Evolutionary conservation across 1,284 basidiomycete species (phyloP), one percentile per base, ranked within the genome.

Genomic region (Ceratobasidium sp.): DNA sequence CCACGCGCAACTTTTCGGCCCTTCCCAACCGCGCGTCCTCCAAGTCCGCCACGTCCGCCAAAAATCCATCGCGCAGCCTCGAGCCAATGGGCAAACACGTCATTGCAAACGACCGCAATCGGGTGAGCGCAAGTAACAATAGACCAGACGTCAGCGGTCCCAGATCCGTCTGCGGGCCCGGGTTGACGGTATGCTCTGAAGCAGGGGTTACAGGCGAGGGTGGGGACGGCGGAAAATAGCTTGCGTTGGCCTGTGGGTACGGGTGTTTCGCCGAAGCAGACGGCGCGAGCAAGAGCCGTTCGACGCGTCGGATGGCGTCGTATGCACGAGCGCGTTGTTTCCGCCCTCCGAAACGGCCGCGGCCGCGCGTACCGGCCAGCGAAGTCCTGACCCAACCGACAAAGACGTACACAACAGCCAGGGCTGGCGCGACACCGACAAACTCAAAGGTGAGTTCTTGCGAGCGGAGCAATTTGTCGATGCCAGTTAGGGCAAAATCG

Each of bases 381-480:
- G 89, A 75, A 2, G 83, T 80, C 1, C 84, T 80, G 11, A 91
- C 49, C 81, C 87, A 90, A 5, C 87, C 87, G 11, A 86, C 85
- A 8, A 88, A 77, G 0, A 91, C 85, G 79, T 96, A 96, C 2
- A 96, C 86, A 54, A 98, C 85, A 1, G 91, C 89, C 22, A 98
- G 83, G 0, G 93, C 91, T 0, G 96, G 96, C 0, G 97, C 96
- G 14, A 99, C 92, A 77, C 97, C 97, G 74, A 98, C 96, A 77
- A 98, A 98, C 0, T 94, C 97, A 79, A 99, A 98, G 0, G 98
- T 98, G 39, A 99, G 86, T 81, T 98, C 95, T 82, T 99, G 97
- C 1, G 94, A 96, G 79, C 92, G 94, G 76, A 99, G 89, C 65
- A 99, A 86, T 80, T 92, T 94, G 83, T 99, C 97, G 77, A 98